phyloP scores from a whole-genome alignment of 169 alveolate species.

The Blepharisma undulans region DNA sequence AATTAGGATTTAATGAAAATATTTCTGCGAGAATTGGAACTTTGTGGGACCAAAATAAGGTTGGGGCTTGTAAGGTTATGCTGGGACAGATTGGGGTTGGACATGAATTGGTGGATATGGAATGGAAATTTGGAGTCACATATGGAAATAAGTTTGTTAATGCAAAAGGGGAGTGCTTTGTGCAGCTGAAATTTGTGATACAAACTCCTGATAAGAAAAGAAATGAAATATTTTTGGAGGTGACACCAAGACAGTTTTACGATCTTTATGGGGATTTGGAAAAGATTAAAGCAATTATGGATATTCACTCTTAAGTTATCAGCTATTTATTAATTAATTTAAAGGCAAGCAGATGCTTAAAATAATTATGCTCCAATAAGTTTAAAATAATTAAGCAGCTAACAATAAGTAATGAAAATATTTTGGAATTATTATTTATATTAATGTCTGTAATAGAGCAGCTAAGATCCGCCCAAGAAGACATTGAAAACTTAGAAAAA shows the following conservation, averaged over 20 bases:
- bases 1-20: constrained; percentile 22
- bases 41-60: constrained; percentile 15
- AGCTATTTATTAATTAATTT: no score
- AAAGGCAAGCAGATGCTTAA: no score
- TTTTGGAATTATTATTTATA: background rate
- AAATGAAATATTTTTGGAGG: constrained; percentile 17
- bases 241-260: constrained; percentile 23
- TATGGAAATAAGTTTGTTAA: constrained; percentile 27
- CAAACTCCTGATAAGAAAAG: background rate
- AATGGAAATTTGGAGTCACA: constrained; percentile 40
- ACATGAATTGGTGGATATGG: constrained; percentile 6
- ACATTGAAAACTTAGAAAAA: constrained; percentile 77
- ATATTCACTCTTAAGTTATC: background rate
- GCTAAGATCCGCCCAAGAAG: constrained; percentile 71
- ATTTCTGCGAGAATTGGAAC: constrained; percentile 17
- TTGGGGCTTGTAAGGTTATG: constrained; percentile 15
- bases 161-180: constrained; percentile 30
- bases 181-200: constrained; percentile 27
- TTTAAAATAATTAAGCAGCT: no score
- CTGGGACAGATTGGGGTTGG: constrained; percentile 15
- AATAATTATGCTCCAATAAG: no score
- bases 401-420: no score
- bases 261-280: constrained; percentile 31
- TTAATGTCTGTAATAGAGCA: constrained; percentile 52
- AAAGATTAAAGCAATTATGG: constrained; percentile 36